Percentiles rank a stretch among this genome's conserved stretches.
Conservation (phyloP, 495 filamentous ascomycete species). For the Sporormia fimetaria region DNA sequence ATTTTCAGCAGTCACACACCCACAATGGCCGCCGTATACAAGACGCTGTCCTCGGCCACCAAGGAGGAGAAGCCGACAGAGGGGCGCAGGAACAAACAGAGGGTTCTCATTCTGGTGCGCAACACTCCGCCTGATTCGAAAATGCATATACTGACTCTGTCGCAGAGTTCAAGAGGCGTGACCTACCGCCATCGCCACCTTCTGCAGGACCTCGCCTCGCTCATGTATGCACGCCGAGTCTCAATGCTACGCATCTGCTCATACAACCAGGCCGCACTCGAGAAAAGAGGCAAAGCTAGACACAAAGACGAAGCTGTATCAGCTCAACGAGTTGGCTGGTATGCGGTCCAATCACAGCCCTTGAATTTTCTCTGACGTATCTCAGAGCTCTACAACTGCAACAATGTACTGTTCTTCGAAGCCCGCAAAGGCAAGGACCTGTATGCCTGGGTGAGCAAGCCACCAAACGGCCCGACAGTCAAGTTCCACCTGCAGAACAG, state of each 20-base stretch:
- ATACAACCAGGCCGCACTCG: constrained; percentile 50
- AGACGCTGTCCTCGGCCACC: constrained; percentile 60
- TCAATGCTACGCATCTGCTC: background rate
- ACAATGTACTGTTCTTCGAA: constrained; percentile 95
- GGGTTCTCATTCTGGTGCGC: constrained; percentile 62
- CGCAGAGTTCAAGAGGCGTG: constrained; percentile 42
- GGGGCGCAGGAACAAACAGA: constrained; percentile 52
- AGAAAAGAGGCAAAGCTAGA: constrained; percentile 94
- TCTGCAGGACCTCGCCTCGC: constrained; percentile 73
- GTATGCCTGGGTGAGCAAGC: constrained; percentile 87
- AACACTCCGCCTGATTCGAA: constrained; percentile 29
- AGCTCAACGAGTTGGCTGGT: constrained; percentile 81
- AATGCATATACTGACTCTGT: constrained; percentile 50
- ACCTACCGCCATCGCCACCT: constrained; percentile 75
- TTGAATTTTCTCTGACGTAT: background rate
- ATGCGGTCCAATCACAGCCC: too few species aligned
- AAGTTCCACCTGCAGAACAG: constrained; percentile 69
- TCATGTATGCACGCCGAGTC: constrained; percentile 40
- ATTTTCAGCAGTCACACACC: too few species aligned
- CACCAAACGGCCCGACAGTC: constrained; percentile 88
- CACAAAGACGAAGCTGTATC: constrained; percentile 84
- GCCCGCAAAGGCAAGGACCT: constrained; percentile 88
- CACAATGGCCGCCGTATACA: constrained; percentile 89
- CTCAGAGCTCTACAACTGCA: constrained; percentile 89
- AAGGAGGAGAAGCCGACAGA: constrained; percentile 31